phyloP scores from a whole-genome alignment of 2,329 filamentous ascomycete species.

The Colletotrichum musicola region DNA sequence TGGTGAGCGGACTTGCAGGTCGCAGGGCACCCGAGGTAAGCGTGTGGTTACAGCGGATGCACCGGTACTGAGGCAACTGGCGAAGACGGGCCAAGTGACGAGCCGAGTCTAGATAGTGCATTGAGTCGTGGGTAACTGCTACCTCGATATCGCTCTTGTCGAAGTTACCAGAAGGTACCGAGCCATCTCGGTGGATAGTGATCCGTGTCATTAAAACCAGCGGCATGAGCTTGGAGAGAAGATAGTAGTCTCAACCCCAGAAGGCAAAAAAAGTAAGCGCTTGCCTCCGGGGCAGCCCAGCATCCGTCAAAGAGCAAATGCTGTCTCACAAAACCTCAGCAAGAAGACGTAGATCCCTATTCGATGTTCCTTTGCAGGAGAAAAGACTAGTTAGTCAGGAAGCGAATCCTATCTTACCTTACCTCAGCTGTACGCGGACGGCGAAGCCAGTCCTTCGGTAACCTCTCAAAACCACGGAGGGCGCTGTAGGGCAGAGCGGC shows the following conservation, averaged over 20 bases:
- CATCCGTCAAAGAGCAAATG: constrained; percentile 4
- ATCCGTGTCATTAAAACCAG: background rate
- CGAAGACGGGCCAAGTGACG: background rate
- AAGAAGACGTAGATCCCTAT: background rate
- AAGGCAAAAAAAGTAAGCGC: constrained; percentile 2
- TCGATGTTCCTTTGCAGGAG: background rate
- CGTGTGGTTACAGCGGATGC: background rate
- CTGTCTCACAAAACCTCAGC: background rate
- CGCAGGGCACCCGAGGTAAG: constrained; percentile 9
- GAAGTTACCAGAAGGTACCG: background rate
- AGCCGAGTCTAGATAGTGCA: background rate
- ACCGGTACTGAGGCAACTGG: background rate
- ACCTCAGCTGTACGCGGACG: constrained; percentile 5
- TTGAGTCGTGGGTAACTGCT: background rate
- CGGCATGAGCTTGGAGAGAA: background rate
- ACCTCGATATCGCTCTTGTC: background rate
- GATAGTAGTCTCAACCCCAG: no score
- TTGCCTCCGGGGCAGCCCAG: background rate
- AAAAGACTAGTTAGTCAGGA: background rate
- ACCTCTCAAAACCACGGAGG: constrained; percentile 6
- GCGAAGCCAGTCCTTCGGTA: constrained; percentile 5
- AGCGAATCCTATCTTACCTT: constrained; percentile 5
- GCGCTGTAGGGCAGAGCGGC: constrained; percentile 2
- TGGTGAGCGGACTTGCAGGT: background rate
- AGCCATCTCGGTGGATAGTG: background rate